These are phyloP conservation scores for Hyaloperonospora arabidopsidis DNA, from an alignment of 352 stramenopile species.

Conservation along the genomic window DNA sequence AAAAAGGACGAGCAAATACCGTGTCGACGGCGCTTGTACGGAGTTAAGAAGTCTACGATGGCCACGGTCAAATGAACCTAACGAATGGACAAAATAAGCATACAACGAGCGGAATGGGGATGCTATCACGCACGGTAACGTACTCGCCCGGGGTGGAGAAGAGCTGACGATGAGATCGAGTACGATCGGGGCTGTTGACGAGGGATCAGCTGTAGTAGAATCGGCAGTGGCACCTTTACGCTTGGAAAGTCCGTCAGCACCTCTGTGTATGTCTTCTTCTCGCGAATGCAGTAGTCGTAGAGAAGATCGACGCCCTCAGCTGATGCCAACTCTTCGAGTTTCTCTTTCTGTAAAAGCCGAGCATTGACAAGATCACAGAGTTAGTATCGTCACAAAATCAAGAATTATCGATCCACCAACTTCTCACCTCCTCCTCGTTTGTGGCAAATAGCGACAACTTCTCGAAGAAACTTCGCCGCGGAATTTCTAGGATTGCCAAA, in stretches of 20 bases:
- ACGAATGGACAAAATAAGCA: conserved; percentile 10
- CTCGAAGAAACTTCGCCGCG: conserved; percentile 84
- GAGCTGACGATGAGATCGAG: conserved; percentile 86
- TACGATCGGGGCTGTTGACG: conserved; percentile 83
- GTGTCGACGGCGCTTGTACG: conserved; percentile 74
- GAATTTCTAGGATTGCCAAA: conserved; percentile 82
- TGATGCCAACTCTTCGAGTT: conserved; percentile 84
- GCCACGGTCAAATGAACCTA: conserved; percentile 80
- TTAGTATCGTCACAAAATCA: conserved; percentile 1
- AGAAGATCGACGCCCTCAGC: conserved; percentile 86
- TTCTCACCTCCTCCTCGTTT: conserved; percentile 69
- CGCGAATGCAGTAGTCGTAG: conserved; percentile 90
- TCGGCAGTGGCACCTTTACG: conserved; percentile 49
- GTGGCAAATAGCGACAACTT: conserved; percentile 71
- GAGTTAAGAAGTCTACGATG: conserved; percentile 86
- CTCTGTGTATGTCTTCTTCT: conserved; percentile 88
- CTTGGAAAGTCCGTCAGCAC: conserved; percentile 83
- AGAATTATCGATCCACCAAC: neutral
- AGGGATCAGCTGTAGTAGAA: conserved; percentile 82
- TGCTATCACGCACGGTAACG: conserved; percentile 1
- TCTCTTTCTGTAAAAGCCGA: conserved; percentile 63
- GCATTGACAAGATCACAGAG: conserved; percentile 3
- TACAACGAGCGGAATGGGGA: neutral
- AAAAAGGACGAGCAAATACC: conserved; percentile 86
- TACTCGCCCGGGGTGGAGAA: conserved; percentile 45